Base-by-base conservation (phyloP, 2,329 filamentous ascomycete genomes). In the Microcera coccophila region DNA sequence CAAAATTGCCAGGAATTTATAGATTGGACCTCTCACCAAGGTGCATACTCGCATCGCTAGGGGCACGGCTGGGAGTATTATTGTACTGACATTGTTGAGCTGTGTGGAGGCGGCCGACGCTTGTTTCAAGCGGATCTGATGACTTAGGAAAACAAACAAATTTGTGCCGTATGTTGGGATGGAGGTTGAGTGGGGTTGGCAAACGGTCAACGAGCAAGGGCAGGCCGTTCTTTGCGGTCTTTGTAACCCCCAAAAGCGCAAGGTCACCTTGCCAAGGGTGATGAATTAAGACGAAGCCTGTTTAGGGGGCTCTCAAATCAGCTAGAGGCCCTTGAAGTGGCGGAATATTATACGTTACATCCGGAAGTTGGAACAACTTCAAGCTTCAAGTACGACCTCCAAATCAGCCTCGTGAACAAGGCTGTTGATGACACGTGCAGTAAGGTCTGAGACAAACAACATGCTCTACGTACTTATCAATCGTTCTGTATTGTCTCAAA, bases 51-150 rank as follows among this genome's bases (percentile, higher is more conserved):
- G 16, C 16, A 15, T 10, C 19, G 10, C 5, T 29, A 9, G 8
- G 44, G 43, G 5, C 47, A 49, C 18, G 46, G 43, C 14, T 49
- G 47, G 43, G 39, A 49, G 32, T 33, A 36, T 19, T 41, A 38
- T 17, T 17, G 22, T 24, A 36, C 43, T 15, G 38, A 44, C 29
- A 39, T 49, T 19, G 17, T 41, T 7, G 34, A 44, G 12, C 14
- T 47, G 3, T 46, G 44, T 20, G n/a, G 28, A 17, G 12, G 41
- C 11, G 43, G 43, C 4, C 18, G 38, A 17, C 28, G 16, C 8
- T 31, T 49, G 7, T 38, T 49, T 11, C 20, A 26, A 2, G 17
- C 22, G 10, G 47, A 43, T 2, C 21, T 41, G 10, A 47, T 49
- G 43, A 35, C 31, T 4, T 46, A 41, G 26, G 5, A 37, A 28